Evolutionary conservation across 73 alveolate species (phyloP), one percentile per base, ranked within the genome.

Genomic region (Blepharisma japonicum): DNA sequence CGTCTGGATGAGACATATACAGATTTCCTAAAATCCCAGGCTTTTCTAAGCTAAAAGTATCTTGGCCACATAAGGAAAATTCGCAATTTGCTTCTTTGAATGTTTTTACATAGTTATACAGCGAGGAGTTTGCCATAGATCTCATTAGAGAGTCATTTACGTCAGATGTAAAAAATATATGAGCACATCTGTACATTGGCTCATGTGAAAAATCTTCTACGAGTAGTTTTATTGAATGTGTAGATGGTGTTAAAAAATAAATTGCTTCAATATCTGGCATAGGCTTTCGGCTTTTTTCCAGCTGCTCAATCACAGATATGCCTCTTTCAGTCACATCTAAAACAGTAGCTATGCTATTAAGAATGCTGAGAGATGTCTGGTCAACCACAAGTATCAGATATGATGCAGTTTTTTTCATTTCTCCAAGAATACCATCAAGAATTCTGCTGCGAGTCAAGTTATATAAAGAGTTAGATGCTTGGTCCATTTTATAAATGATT

Each of bases 251-350:
- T 61, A 61, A 0, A 61, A 61, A 61, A 39, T 61, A 61, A n/a
- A 61, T 8, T 2, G 46, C 74, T n/a, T 61, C 74, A 20, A 61
- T 39, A 20, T 61, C 74, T 14, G 74, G 74, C 74, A 61, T 61
- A 11, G 74, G 74, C 74, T 61, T 61, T 25, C 74, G 39, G 14
- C 18, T 18, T 25, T 61, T 61, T 61, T 61, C 74, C 2, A 61
- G 74, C 47, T 61, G 74, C 74, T 61, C 74, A 1, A 61, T 61
- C 18, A 61, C 74, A 14, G 74, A 14, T 9, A 61, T 39, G 14
- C 74, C 74, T 61, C 74, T 61, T 61, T 61, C 47, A 18, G 74
- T 61, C 47, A 61, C 14, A 25, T 61, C 74, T 25, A 61, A 61
- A 61, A 61, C 74, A 61, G 47, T 61, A 14, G 23, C 74, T 14